Evolutionary conservation across 129 eudicot species (phyloP), one percentile per base, ranked within the genome.

Genomic region (Chrysanthemum makinoi): DNA sequence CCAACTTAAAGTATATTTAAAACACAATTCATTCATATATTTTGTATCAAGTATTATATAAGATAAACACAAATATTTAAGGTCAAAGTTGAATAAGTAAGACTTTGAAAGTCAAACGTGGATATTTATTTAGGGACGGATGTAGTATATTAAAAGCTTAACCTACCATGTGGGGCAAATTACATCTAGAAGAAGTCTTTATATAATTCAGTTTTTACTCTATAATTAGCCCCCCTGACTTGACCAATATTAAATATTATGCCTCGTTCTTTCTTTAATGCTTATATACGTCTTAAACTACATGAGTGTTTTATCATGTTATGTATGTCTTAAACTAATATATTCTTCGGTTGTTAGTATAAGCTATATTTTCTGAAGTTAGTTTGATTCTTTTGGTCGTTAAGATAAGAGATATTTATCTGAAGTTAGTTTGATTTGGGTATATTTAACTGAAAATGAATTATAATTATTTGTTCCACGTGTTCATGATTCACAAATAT

Each of bases 161-260:
- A 62, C 62, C 55, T 62, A 16, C 62, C 63, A 73, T 35, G 70
- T 73, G 78, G 28, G 63, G 16, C 30, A 51, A 11, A 6, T 39
- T 39, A 6, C 9, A 39, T 39, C 10, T 35, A 18, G 19, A 35
- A 22, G 2, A 48, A 67, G 24, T 59, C 26, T 58, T 68, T 16
- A 30, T 56, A 58, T 75, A 46, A 56, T 68, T 48, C 46, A 49
- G 61, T 46, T 68, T 68, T 59, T 49, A 61, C 30, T 19, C 51
- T 17, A 46, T 46, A 59, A 28, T 68, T 58, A 59, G 63, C 46
- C 24, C 79, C 72, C 60, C 68, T 11, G 56, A 75, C 65, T 60
- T 35, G 62, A 53, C 51, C 50, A 28, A 28, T 28, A 28, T 28
- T 46, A 52, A 65, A 53, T 74, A 49, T 49, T 70, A 33, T 51